phyloP scores from a whole-genome alignment of 805 yeast genomes.

The Monosporozyma solicola region DNA sequence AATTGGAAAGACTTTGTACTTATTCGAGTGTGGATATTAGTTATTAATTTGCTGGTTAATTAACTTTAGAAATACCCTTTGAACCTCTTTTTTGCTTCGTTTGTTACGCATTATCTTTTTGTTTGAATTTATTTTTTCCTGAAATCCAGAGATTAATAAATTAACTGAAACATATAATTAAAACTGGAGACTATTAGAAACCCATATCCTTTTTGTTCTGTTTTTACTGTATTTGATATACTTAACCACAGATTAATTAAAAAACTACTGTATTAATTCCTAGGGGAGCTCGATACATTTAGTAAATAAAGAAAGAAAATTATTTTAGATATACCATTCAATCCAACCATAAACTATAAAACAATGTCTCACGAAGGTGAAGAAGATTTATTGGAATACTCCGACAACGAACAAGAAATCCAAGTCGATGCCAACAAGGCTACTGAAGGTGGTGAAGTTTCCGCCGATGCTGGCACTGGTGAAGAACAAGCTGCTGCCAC shows the following conservation, averaged over 20 bases:
- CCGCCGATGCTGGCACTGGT: constrained; percentile 19
- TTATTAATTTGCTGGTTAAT: constrained; percentile 1
- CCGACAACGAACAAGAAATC: constrained; percentile 94
- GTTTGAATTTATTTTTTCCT: neutral
- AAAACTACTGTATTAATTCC: neutral
- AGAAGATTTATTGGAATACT: constrained; percentile 98
- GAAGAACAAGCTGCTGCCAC: constrained; percentile 32
- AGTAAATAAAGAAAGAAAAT: neutral
- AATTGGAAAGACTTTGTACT: neutral
- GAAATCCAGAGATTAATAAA: neutral
- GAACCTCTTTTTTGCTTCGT: neutral
- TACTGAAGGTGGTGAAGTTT: constrained; percentile 27
- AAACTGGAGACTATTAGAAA: neutral
- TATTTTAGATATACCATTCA: neutral
- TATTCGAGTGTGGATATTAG: neutral
- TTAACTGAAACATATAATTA: neutral
- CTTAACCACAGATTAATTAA: neutral
- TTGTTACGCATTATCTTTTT: neutral
- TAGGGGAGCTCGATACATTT: neutral
- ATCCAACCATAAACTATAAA: constrained; percentile 1
- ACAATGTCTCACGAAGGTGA: constrained; percentile 91
- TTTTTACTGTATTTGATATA: neutral
- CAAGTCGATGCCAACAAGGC: constrained; percentile 47
- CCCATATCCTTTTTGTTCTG: neutral
- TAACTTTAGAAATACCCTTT: neutral